These are phyloP conservation scores for Thelonectria rubi DNA, from an alignment of 2,329 filamentous ascomycete species.

Conservation along the genomic window DNA sequence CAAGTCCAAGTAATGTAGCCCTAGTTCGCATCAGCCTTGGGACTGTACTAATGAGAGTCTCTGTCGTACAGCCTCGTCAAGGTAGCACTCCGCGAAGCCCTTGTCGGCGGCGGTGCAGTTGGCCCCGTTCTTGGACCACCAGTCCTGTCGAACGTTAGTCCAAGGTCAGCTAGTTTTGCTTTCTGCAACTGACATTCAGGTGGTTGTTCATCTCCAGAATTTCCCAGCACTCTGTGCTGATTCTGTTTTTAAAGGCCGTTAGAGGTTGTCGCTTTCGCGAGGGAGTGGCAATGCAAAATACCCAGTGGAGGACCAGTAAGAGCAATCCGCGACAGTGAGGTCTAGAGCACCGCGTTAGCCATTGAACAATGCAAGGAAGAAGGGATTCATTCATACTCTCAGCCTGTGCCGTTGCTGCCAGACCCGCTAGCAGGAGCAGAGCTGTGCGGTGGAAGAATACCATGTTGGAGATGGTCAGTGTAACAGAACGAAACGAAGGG, in stretches of 20 bases:
- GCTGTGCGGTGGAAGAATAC: background rate
- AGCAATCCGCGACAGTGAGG: background rate
- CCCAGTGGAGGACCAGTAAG: background rate
- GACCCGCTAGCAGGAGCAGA: background rate
- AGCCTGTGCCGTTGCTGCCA: background rate
- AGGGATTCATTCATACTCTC: background rate
- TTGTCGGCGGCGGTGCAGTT: background rate
- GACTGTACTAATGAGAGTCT: too few species aligned
- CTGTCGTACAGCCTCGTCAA: background rate
- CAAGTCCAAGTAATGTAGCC: conserved; percentile 10
- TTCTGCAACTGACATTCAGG: background rate
- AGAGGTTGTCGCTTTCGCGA: background rate
- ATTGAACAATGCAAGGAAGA: background rate
- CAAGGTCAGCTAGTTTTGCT: background rate
- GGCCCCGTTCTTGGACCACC: background rate
- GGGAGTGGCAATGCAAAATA: background rate
- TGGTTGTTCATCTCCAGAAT: background rate
- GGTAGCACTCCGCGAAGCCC: background rate
- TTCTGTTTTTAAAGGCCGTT: background rate
- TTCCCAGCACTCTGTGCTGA: conserved; percentile 1
- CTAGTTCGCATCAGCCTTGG: background rate
- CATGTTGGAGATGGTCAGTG: background rate
- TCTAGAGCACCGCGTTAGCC: background rate
- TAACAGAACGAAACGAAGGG: background rate
- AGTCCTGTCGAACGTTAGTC: background rate